phyloP scores from a whole-genome alignment of 768 basidiomycete genomes.

The Russula foetens region DNA sequence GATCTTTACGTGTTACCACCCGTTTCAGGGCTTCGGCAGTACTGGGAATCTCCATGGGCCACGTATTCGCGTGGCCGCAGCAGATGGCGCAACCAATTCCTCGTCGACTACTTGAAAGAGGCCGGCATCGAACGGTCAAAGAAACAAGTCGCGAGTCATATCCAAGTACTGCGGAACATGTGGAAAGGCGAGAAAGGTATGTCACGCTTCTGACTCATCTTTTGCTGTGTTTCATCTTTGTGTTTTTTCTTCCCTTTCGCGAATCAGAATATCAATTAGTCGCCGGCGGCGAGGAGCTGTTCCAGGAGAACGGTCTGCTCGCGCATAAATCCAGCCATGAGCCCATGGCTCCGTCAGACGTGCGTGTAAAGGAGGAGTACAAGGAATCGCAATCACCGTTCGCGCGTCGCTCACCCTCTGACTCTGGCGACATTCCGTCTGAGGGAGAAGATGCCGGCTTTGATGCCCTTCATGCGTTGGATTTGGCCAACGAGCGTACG shows the following conservation, averaged over 20 bases:
- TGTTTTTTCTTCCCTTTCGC: slow-evolving; percentile 1
- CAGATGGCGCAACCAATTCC: slow-evolving; percentile 77
- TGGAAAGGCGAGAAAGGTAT: slow-evolving; percentile 77
- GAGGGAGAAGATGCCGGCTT: slow-evolving; percentile 1
- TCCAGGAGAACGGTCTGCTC: slow-evolving; percentile 35
- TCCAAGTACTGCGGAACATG: slow-evolving; percentile 80
- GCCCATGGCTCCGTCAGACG: slow-evolving; percentile 9
- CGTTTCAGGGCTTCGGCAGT: slow-evolving; percentile 55
- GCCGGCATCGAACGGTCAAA: slow-evolving; percentile 65
- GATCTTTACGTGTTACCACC: slow-evolving; percentile 4
- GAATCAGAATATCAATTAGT: slow-evolving; percentile 64
- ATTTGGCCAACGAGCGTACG: not conserved
- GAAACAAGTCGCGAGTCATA: slow-evolving; percentile 87
- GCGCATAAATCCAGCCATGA: slow-evolving; percentile 29
- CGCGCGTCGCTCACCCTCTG: slow-evolving; percentile 29
- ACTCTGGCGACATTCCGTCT: slow-evolving; percentile 6
- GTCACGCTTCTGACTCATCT: slow-evolving; percentile 15
- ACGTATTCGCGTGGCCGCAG: slow-evolving; percentile 73
- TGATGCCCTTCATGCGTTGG: not conserved
- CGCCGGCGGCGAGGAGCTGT: slow-evolving; percentile 71
- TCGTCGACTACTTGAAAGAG: slow-evolving; percentile 71
- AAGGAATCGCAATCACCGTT: slow-evolving; percentile 7
- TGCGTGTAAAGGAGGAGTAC: slow-evolving; percentile 34
- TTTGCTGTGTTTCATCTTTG: slow-evolving; percentile 3
- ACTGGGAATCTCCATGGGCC: slow-evolving; percentile 77